Evolutionary conservation across 805 yeast species (phyloP).

Genomic region (Kodamaea neixiangensis): DNA sequence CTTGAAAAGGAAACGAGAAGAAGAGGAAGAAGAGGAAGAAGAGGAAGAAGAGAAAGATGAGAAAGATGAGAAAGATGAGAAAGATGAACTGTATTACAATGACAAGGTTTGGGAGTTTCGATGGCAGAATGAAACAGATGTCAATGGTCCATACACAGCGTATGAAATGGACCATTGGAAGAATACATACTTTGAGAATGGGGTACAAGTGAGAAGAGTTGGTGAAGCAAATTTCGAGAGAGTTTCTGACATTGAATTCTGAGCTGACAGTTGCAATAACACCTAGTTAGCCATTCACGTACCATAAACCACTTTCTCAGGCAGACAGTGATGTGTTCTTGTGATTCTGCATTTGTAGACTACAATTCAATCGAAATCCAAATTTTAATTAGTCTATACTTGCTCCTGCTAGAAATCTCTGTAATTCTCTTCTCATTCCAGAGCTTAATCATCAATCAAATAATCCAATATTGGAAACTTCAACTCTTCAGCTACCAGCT

Average conservation of each 20-base stretch:
- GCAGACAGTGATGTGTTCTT: too few relatives aligned
- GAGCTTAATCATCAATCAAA: constrained; percentile 36
- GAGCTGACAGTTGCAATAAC: too few relatives aligned
- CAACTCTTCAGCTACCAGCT: constrained; percentile 61
- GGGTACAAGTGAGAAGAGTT: constrained; percentile 42
- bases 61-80: constrained; percentile 3
- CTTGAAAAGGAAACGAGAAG: constrained; percentile 23
- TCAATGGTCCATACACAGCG: constrained; percentile 52
- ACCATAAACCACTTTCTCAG: too few relatives aligned
- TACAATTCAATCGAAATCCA: too few relatives aligned
- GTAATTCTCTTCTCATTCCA: not conserved
- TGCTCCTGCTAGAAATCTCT: not conserved
- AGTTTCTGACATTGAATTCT: constrained; percentile 26
- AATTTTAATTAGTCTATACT: not conserved
- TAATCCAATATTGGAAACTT: constrained; percentile 67
- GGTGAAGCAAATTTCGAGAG: constrained; percentile 26
- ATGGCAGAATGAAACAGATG: constrained; percentile 38
- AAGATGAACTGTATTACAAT: constrained; percentile 24
- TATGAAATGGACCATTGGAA: constrained; percentile 61
- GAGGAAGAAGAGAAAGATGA: constrained; percentile 10
- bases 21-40: constrained; percentile 18
- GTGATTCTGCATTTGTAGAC: not conserved
- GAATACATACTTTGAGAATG: constrained; percentile 47
- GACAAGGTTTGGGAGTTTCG: constrained; percentile 49
- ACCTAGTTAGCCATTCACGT: too few relatives aligned